Base-by-base conservation (phyloP, 805 yeast genomes). In the Zygoascus flipseniorum region DNA sequence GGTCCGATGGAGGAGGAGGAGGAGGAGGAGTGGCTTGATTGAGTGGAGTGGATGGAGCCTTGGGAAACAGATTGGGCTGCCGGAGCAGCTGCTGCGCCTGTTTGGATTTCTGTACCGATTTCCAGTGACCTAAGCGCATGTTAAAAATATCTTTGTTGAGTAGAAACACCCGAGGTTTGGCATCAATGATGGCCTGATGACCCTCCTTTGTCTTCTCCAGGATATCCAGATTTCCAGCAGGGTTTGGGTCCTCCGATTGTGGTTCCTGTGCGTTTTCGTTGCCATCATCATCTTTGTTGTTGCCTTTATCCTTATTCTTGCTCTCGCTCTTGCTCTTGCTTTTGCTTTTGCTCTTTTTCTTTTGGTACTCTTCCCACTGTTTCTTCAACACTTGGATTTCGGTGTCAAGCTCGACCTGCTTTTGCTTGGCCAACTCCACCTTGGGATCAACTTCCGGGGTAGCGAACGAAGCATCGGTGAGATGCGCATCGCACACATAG, bases 401-500 rank as follows among this genome's bases (percentile, higher is more conserved):
- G n/a, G 51, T 52, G 54, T 62, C 64, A 20, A 62, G 51, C 41
- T 56, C 57, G 37, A 49, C 64, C 44, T 59, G 48, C 61, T 39
- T 58, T 47, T 20, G 53, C 54, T 55, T 61, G 10, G 70, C 68
- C 3, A 60, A 64, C 41, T 62, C 68, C 18, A 72, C 76, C 8
- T 67, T 71, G 4, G 72, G 69, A 11, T 74, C 75, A 5, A 67
- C 67, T 9, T 70, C 58, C 0, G 77, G 70, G 2, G 61, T 61
- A 14, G 81, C 81, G 61, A 80, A 81, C 14, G 72, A 69, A 5
- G 63, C 61, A 60, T 81, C 85, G 9, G 61, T 56, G 50, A 80
- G 64, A 63, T 81, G 85, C 14, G 69, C 52, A 28, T 71, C 69
- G 62, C 85, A 81, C 1, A 72, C 68, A 60, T 79, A 81, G 62